These are phyloP conservation scores for Ganoderma sp. DNA, from an alignment of 1,284 basidiomycete genomes.

Conservation along the genomic window DNA sequence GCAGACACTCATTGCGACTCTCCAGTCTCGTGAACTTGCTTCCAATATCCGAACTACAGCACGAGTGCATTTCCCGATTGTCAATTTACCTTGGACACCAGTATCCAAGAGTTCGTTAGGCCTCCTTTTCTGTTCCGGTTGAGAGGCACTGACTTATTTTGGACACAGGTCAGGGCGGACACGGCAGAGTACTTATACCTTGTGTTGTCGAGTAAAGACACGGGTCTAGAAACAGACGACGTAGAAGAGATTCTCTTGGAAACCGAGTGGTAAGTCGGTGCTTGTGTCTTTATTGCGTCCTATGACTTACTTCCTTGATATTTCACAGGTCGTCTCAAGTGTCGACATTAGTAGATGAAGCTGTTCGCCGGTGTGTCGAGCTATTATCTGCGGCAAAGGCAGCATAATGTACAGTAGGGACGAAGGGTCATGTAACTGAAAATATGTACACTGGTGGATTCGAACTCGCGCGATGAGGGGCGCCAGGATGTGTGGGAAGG, in stretches of 20 bases:
- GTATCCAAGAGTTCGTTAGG: conserved; percentile 69
- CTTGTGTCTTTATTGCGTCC: conserved; percentile 9
- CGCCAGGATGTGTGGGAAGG: conserved; percentile 30
- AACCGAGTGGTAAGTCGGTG: conserved; percentile 73
- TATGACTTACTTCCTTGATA: not conserved
- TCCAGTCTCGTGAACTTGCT: conserved; percentile 69
- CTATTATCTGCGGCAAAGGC: conserved; percentile 19
- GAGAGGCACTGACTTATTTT: not conserved
- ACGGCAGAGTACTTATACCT: conserved; percentile 85
- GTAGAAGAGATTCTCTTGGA: conserved; percentile 81
- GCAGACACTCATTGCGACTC: not conserved
- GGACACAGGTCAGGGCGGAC: conserved; percentile 70
- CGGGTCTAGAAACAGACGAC: conserved; percentile 68
- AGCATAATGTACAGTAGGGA: not conserved
- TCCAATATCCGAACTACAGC: conserved; percentile 53
- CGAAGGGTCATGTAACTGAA: not conserved
- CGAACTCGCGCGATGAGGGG: not conserved
- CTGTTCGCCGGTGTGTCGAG: conserved; percentile 33
- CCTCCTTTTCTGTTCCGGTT: not conserved
- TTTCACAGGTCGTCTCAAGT: conserved; percentile 36
- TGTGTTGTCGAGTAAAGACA: conserved; percentile 69
- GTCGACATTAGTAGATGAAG: conserved; percentile 25
- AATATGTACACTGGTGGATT: not conserved
- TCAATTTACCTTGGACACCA: conserved; percentile 72
- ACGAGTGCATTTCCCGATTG: conserved; percentile 55